These are phyloP conservation scores for Gillenia trifoliata DNA, from an alignment of 306 rosid genomes.

Conservation along the genomic window DNA sequence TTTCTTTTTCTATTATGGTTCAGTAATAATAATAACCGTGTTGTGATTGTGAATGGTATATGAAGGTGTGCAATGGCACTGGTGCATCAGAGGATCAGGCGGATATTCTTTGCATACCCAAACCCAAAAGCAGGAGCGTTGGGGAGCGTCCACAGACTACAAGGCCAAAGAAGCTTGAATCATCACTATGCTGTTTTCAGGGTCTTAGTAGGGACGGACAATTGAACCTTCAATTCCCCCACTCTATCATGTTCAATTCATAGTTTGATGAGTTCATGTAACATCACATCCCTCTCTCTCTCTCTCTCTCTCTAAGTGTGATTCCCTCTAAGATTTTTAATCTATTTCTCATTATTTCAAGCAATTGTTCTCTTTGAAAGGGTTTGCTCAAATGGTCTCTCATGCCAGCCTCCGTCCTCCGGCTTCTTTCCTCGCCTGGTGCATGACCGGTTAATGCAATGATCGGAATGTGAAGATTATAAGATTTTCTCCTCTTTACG, in stretches of 20 bases:
- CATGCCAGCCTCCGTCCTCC: slow-evolving; percentile 34
- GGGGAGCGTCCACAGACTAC: slow-evolving; percentile 79
- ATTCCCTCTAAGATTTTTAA: no score
- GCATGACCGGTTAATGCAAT: slow-evolving; percentile 59
- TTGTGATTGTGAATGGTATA: not conserved
- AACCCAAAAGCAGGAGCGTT: slow-evolving; percentile 77
- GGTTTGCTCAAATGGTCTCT: slow-evolving; percentile 35
- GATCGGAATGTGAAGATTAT: slow-evolving; percentile 49
- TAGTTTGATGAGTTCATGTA: not conserved
- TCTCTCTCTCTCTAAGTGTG: no score
- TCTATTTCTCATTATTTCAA: not conserved
- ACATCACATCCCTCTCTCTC: not conserved
- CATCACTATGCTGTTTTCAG: slow-evolving; percentile 90
- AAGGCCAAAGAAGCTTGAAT: slow-evolving; percentile 84
- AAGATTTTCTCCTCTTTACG: no score
- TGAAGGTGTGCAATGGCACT: slow-evolving; percentile 98
- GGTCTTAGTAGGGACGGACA: slow-evolving; percentile 36
- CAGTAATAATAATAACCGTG: no score
- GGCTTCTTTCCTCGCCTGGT: no score
- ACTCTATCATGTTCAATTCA: not conserved
- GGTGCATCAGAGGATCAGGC: slow-evolving; percentile 82
- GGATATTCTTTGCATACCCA: slow-evolving; percentile 78
- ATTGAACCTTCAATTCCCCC: not conserved
- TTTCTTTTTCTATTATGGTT: not conserved
- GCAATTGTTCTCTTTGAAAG: not conserved